phyloP scores from a whole-genome alignment of 257 asterid species.

The Eucommia ulmoides region DNA sequence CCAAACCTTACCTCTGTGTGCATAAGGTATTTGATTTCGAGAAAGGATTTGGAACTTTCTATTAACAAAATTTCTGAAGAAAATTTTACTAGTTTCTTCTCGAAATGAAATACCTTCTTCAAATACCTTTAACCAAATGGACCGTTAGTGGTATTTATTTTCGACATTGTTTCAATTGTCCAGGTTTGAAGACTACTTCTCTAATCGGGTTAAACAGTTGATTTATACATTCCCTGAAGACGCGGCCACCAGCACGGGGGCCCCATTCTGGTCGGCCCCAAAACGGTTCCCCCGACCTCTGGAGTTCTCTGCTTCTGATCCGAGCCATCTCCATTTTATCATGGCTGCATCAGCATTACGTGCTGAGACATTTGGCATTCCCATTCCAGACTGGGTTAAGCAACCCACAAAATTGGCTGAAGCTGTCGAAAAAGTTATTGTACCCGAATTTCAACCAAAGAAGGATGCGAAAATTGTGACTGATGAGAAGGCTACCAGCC shows the following conservation, averaged over 20 bases:
- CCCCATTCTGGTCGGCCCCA: slow-evolving; percentile 95
- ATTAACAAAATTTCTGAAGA: too few relatives aligned
- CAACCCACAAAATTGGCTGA: slow-evolving; percentile 57
- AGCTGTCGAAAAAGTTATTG: slow-evolving; percentile 45
- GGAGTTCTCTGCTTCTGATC: slow-evolving; percentile 49
- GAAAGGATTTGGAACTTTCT: too few relatives aligned
- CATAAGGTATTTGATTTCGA: too few relatives aligned
- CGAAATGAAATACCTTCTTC: too few relatives aligned
- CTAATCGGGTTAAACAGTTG: slow-evolving; percentile 72
- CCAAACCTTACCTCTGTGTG: too few relatives aligned
- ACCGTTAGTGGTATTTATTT: slow-evolving; percentile 9
- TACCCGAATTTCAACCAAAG: slow-evolving; percentile 67
- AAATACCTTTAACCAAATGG: too few relatives aligned
- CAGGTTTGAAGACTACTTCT: slow-evolving; percentile 88
- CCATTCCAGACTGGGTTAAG: slow-evolving; percentile 77
- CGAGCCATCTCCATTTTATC: slow-evolving; percentile 77
- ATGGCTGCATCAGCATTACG: slow-evolving; percentile 72
- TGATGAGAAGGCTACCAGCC: slow-evolving; percentile 82
- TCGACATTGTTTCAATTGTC: slow-evolving; percentile 8
- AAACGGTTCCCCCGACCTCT: slow-evolving; percentile 80
- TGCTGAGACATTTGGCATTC: slow-evolving; percentile 74
- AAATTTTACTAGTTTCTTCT: too few relatives aligned
- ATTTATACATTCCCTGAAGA: slow-evolving; percentile 85
- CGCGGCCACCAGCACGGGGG: slow-evolving; percentile 77
- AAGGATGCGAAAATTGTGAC: slow-evolving; percentile 66